Percentiles rank a stretch among this genome's conserved stretches.
These are phyloP conservation scores for Beta vulgaris DNA, from an alignment of 148 eudicot genomes.

Conservation along the genomic window DNA sequence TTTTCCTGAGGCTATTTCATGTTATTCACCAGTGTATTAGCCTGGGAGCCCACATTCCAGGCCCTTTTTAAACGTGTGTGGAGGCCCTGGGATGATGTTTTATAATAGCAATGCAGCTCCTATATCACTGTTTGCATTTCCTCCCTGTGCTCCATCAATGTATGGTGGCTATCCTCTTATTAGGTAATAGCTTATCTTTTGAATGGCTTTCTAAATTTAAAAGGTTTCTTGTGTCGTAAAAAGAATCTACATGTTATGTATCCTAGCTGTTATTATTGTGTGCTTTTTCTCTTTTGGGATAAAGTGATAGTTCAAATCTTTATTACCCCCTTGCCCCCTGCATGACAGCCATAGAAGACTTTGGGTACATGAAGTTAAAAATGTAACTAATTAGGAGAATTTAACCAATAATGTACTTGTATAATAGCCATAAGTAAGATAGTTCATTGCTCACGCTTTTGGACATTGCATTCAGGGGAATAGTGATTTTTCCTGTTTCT, in stretches of 20 bases:
- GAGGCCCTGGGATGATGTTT: slow-evolving; percentile 54
- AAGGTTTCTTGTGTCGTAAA: neutral
- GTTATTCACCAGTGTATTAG: slow-evolving; percentile 57
- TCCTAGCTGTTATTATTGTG: neutral
- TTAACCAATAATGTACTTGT: too few relatives aligned
- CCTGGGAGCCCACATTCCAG: slow-evolving; percentile 34
- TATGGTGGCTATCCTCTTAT: slow-evolving; percentile 37
- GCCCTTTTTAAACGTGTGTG: slow-evolving; percentile 46
- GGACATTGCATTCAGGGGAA: too few relatives aligned
- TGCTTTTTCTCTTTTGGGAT: neutral
- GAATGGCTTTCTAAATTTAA: neutral
- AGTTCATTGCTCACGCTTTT: too few relatives aligned
- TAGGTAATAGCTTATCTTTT: slow-evolving; percentile 39
- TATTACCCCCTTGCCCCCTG: neutral
- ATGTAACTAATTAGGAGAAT: neutral
- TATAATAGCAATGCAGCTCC: slow-evolving; percentile 49
- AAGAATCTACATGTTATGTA: neutral
- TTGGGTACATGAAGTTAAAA: neutral
- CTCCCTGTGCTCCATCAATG: slow-evolving; percentile 47
- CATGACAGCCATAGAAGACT: neutral
- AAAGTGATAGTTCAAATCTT: neutral
- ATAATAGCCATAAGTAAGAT: too few relatives aligned
- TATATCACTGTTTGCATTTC: slow-evolving; percentile 34
- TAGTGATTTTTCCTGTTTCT: too few relatives aligned
- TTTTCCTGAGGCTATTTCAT: slow-evolving; percentile 40